phyloP scores from a whole-genome alignment of 805 yeast genomes.

The Kurtzmaniella fragi region DNA sequence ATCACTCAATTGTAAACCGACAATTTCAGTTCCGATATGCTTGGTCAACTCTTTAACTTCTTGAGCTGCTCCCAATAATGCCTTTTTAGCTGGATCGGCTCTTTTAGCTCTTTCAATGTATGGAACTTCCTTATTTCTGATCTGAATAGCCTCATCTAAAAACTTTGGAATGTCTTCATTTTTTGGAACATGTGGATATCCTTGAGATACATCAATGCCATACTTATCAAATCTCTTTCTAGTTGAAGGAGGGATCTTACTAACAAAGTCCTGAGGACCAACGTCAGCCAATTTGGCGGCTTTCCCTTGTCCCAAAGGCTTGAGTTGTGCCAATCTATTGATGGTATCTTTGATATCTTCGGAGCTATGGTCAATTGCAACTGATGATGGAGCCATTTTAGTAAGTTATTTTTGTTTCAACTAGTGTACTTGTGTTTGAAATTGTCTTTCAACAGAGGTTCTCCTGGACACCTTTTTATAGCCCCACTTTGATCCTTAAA shows the following conservation, averaged over 20 bases:
- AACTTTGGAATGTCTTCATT: constrained; percentile 28
- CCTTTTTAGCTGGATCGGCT: constrained; percentile 34
- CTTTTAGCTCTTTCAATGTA: constrained; percentile 30
- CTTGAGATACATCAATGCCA: constrained; percentile 32
- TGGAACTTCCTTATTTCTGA: constrained; percentile 28
- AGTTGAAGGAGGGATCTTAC: constrained; percentile 17
- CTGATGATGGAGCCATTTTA: neutral
- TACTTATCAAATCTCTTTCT: constrained; percentile 24
- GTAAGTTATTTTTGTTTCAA: neutral
- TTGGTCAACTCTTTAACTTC: constrained; percentile 40
- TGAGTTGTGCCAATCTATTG: constrained; percentile 11
- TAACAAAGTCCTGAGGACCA: constrained; percentile 7
- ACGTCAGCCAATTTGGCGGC: neutral
- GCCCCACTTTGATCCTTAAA: too few relatives aligned
- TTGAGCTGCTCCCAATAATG: constrained; percentile 35
- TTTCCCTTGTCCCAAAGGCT: constrained; percentile 9
- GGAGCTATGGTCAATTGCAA: constrained; percentile 3
- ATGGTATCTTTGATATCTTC: constrained; percentile 11
- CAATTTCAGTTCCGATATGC: constrained; percentile 46
- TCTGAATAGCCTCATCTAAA: constrained; percentile 35
- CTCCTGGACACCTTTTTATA: too few relatives aligned
- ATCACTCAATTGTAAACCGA: constrained; percentile 41
- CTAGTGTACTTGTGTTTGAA: neutral
- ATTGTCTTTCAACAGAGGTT: too few relatives aligned
- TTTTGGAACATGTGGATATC: constrained; percentile 37